A percentile compares a stretch with the other conserved stretches of the same genome.
phyloP scores from a whole-genome alignment of 2,329 filamentous ascomycete genomes.

The Sporothrix inflata region DNA sequence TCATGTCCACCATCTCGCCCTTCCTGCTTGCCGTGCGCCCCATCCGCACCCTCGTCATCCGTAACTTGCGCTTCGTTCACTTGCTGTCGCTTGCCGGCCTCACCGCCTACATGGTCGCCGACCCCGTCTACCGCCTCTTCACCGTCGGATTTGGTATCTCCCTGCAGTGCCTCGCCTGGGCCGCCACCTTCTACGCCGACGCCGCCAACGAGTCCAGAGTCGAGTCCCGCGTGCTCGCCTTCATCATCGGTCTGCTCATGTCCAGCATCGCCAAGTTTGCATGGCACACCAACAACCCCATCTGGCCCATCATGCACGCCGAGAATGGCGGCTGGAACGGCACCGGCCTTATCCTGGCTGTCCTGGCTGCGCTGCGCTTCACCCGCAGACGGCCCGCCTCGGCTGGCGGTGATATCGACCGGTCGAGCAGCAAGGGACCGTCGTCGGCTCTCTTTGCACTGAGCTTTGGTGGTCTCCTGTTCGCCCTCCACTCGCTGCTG shows the following conservation, averaged over 20 bases:
- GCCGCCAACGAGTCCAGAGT: slow-evolving; percentile 73
- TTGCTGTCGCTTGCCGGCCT: slow-evolving; percentile 75
- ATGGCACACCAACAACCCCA: slow-evolving; percentile 90
- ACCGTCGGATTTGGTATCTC: slow-evolving; percentile 78
- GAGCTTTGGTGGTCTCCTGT: slow-evolving; percentile 82
- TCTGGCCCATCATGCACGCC: slow-evolving; percentile 93
- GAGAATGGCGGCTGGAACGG: slow-evolving; percentile 93
- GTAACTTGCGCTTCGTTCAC: slow-evolving; percentile 72
- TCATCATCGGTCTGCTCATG: slow-evolving; percentile 77
- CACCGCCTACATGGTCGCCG: slow-evolving; percentile 73
- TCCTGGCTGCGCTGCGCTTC: slow-evolving; percentile 75
- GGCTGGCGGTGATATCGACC: slow-evolving; percentile 39
- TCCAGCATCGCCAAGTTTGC: slow-evolving; percentile 92
- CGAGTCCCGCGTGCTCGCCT: slow-evolving; percentile 80
- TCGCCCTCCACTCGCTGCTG: slow-evolving; percentile 86
- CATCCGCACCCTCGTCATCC: slow-evolving; percentile 68
- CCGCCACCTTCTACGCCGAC: slow-evolving; percentile 78
- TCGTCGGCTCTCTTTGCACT: slow-evolving; percentile 63
- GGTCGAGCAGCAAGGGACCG: slow-evolving; percentile 20
- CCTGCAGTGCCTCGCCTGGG: slow-evolving; percentile 82
- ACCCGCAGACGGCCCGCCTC: slow-evolving; percentile 66
- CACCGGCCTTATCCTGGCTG: slow-evolving; percentile 73
- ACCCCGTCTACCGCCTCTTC: slow-evolving; percentile 76
- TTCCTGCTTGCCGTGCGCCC: slow-evolving; percentile 73
- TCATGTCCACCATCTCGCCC: slow-evolving; percentile 83